Percentiles rank a stretch among this genome's conserved stretches.
Conservation (phyloP, 495 filamentous ascomycete genomes). For the Amphirosellinia nigrospora region DNA sequence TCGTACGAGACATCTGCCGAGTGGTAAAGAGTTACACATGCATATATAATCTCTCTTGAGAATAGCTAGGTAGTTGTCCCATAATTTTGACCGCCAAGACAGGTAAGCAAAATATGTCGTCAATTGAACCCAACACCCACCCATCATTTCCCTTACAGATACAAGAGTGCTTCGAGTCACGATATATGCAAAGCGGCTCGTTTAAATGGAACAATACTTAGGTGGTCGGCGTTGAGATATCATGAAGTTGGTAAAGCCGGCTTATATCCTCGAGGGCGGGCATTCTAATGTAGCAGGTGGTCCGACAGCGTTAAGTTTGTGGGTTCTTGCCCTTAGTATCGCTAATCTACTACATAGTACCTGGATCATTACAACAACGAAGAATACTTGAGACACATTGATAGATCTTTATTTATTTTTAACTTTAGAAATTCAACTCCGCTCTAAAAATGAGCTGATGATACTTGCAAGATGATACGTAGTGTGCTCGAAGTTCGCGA, state of each 20-base stretch:
- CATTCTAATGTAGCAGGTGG: slow-evolving; percentile 1
- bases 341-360: background rate
- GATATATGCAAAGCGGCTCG: background rate
- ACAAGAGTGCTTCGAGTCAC: background rate
- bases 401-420: background rate
- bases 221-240: background rate
- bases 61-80: background rate
- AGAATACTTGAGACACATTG: background rate
- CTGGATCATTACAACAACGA: background rate
- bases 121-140: background rate
- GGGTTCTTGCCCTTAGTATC: background rate
- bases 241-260: slow-evolving; percentile 19
- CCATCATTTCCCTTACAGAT: background rate
- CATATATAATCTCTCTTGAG: background rate
- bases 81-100: background rate
- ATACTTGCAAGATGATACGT: slow-evolving; percentile 6
- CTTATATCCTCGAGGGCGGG: slow-evolving; percentile 11
- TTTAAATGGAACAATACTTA: background rate
- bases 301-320: background rate
- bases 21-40: background rate
- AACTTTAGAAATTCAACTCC: background rate
- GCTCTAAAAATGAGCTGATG: background rate
- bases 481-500: background rate
- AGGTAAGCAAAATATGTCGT: background rate
- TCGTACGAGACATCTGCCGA: background rate